These are phyloP conservation scores for Populus simonii DNA, from an alignment of 345 rosid species.

Conservation along the genomic window DNA sequence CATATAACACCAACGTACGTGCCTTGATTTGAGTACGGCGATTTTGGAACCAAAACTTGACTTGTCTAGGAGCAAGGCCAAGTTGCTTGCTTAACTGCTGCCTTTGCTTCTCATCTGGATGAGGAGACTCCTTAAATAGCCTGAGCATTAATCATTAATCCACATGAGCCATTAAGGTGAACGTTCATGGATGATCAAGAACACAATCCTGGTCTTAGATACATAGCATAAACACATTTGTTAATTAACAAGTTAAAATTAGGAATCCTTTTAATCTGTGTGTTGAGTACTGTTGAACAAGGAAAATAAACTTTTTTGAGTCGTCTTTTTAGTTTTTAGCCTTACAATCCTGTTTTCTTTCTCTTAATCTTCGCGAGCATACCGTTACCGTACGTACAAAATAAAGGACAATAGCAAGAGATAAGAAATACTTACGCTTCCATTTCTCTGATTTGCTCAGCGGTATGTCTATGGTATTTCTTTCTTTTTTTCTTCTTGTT, in stretches of 20 bases:
- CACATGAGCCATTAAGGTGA: background rate
- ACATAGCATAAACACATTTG: background rate
- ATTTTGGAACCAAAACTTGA: conserved; percentile 99
- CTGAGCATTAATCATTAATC: conserved; percentile 28
- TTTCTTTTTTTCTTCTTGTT: conserved; percentile 85
- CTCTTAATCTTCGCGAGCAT: background rate
- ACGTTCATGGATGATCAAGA: background rate
- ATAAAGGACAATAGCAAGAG: too few species aligned
- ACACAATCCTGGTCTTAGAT: background rate
- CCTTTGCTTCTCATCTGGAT: conserved; percentile 98
- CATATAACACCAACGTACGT: background rate
- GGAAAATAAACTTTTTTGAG: conserved; percentile 18
- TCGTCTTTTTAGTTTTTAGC: conserved; percentile 19
- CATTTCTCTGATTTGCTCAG: conserved; percentile 96
- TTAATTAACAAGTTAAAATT: background rate
- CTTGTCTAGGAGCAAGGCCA: conserved; percentile 94
- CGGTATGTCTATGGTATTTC: conserved; percentile 93
- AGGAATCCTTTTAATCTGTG: background rate
- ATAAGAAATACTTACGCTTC: conserved; percentile 61
- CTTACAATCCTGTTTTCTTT: conserved; percentile 23
- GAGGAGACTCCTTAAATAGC: conserved; percentile 94
- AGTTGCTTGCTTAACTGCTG: conserved; percentile 88
- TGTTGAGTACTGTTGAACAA: conserved; percentile 1
- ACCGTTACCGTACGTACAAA: background rate
- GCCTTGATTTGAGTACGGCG: conserved; percentile 98